Base-by-base conservation (phyloP, 2,329 filamentous ascomycete genomes). In the Phaeophleospora eucalypticola region DNA sequence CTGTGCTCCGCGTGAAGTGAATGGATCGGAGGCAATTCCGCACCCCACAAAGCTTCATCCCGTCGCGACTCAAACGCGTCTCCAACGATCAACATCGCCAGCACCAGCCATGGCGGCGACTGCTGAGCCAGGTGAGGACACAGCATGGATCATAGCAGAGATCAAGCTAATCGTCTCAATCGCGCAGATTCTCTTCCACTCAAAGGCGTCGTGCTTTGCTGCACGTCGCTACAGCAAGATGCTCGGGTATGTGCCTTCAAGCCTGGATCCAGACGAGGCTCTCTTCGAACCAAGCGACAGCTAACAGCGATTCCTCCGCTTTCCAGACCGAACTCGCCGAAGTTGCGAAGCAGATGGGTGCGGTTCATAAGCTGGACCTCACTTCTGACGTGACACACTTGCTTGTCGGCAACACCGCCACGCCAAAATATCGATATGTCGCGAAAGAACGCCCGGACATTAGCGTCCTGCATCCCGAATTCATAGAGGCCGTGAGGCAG, bases 351-450 rank as follows among this genome's bases (percentile, higher is more conserved):
- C 82, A 95, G 64, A 89, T 98, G 75, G 93, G 93, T 55, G 93
- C 90, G 41, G 69, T 79, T 50, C 87, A 95, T 75, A 89, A 87
- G 60, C 86, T 89, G 67, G 90, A 98, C 67, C 81, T 98, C 36
- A 97, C 90, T n/a, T 87, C 87, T 46, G 89, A 96, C 66, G 89
- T 95, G 39, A 97, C 93, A 4, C 93, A 98, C 71, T 82, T 98
- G 38, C 80, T 98, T 53, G 88, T 95, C 52, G 93, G 90, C 65
- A 84, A 87, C 60, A 86, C 89, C 61, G 81, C 91, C 65, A 97
- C 91, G 1, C 82, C 86, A 41, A 98, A 98, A 68, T 98, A 98
- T 70, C 86, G 84, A 67, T 95, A 95, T 74, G 91, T 97, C 61
- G 93, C 91, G 44, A 87, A 84, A 63, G 86, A 91, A 65, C 81